Conservation (phyloP, 106 monocot species). For the Dioscorea zingiberensis region DNA sequence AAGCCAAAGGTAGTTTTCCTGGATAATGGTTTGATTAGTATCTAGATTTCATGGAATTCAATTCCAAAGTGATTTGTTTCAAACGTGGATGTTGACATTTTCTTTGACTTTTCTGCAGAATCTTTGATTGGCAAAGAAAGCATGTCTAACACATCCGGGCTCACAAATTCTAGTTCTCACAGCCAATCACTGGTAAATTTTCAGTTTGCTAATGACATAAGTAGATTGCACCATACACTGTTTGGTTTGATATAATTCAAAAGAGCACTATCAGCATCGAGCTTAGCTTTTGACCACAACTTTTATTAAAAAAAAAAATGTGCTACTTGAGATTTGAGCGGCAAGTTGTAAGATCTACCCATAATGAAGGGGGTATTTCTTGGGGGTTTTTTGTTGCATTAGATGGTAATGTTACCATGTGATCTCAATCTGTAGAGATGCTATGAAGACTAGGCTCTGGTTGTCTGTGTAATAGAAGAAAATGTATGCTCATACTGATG, state of each 20-base stretch:
- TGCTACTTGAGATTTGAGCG: too few relatives aligned
- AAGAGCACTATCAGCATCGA: constrained; percentile 1
- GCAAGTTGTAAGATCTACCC: too few relatives aligned
- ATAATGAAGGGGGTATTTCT: too few relatives aligned
- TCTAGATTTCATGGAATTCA: neutral
- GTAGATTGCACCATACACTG: neutral
- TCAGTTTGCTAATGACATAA: neutral
- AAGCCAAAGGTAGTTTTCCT: constrained; percentile 47
- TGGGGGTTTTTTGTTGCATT: too few relatives aligned
- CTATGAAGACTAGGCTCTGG: too few relatives aligned
- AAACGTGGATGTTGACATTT: neutral
- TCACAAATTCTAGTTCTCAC: constrained; percentile 33
- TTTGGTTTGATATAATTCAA: neutral
- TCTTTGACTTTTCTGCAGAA: constrained; percentile 42
- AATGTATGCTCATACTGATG: too few relatives aligned
- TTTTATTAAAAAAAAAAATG: too few relatives aligned
- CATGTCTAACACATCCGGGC: constrained; percentile 30
- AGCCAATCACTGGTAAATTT: constrained; percentile 28
- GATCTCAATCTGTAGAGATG: too few relatives aligned
- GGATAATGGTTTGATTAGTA: neutral
- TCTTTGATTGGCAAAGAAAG: constrained; percentile 40
- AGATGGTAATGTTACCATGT: too few relatives aligned
- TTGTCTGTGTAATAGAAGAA: too few relatives aligned
- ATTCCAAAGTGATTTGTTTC: neutral
- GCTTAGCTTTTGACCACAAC: too few relatives aligned